phyloP scores from a whole-genome alignment of 371 early-diverging fungal species.

The Mucor lusitanicus region DNA sequence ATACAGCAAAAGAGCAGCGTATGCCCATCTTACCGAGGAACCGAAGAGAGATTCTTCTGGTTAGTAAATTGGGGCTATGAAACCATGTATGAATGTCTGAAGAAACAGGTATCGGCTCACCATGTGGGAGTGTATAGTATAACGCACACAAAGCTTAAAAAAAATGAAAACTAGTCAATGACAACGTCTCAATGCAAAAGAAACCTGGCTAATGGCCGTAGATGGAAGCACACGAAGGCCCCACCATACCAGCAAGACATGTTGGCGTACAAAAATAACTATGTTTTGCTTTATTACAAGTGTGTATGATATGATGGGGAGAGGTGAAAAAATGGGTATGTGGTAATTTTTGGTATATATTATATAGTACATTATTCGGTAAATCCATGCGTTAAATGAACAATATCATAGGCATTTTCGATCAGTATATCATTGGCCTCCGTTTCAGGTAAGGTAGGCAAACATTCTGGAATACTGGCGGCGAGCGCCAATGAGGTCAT shows the following conservation, averaged over 20 bases:
- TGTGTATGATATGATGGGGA: not conserved
- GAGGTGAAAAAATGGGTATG: not conserved
- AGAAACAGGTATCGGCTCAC: too few relatives aligned
- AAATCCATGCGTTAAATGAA: slow-evolving; percentile 16
- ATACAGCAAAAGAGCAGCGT: too few relatives aligned
- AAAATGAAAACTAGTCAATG: too few relatives aligned
- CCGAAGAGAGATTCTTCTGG: too few relatives aligned
- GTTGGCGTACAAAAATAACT: not conserved
- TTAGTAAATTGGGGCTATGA: too few relatives aligned
- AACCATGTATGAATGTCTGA: too few relatives aligned
- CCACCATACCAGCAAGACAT: not conserved
- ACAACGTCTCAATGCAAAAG: not conserved
- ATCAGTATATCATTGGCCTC: not conserved
- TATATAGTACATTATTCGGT: slow-evolving; percentile 11
- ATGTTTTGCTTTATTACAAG: not conserved
- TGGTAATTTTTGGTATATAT: not conserved
- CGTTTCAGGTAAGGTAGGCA: not conserved
- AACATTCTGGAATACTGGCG: not conserved
- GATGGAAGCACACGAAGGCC: not conserved
- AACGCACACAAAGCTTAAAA: too few relatives aligned
- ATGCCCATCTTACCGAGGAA: too few relatives aligned
- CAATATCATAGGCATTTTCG: slow-evolving; percentile 21
- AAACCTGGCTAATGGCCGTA: not conserved
- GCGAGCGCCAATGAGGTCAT: not conserved
- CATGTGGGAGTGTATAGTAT: too few relatives aligned